Evolutionary conservation across 2,329 filamentous ascomycete species (phyloP).

Genomic region (Neobulgaria alba): DNA sequence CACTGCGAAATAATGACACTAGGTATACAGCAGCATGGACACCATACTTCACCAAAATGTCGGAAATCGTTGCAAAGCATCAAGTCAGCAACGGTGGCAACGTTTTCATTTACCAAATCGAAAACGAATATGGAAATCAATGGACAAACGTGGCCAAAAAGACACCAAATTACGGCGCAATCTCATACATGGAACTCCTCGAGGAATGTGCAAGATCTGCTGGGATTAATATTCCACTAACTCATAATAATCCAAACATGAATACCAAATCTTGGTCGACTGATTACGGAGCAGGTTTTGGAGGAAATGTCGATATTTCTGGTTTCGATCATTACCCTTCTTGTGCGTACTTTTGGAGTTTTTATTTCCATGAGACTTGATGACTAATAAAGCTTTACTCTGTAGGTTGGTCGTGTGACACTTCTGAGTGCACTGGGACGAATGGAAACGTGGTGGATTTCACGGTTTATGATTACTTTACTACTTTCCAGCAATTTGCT

Average conservation of each 20-base stretch:
- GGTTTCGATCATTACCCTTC: slow-evolving; percentile 45
- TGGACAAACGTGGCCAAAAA: slow-evolving; percentile 35
- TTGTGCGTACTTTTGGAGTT: too few species aligned
- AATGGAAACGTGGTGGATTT: slow-evolving; percentile 50
- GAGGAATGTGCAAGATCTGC: slow-evolving; percentile 44
- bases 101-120: slow-evolving; percentile 47
- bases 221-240: slow-evolving; percentile 50
- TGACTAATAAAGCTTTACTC: too few species aligned
- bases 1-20: slow-evolving; percentile 42
- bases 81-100: slow-evolving; percentile 49
- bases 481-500: slow-evolving; percentile 23
- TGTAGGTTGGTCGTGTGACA: slow-evolving; percentile 58
- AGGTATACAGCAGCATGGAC: slow-evolving; percentile 45
- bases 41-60: slow-evolving; percentile 43
- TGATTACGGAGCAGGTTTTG: slow-evolving; percentile 46
- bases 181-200: slow-evolving; percentile 49
- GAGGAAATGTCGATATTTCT: slow-evolving; percentile 46
- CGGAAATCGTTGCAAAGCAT: slow-evolving; percentile 41
- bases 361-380: too few species aligned
- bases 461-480: slow-evolving; percentile 28
- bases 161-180: slow-evolving; percentile 39
- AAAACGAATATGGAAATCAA: slow-evolving; percentile 44
- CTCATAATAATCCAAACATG: slow-evolving; percentile 53
- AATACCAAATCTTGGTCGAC: slow-evolving; percentile 48
- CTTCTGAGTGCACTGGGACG: slow-evolving; percentile 49